A percentile compares a stretch with the other conserved stretches of the same genome.
These are phyloP conservation scores for Myxozyma mucilagina DNA, from an alignment of 805 yeast species.

Conservation along the genomic window DNA sequence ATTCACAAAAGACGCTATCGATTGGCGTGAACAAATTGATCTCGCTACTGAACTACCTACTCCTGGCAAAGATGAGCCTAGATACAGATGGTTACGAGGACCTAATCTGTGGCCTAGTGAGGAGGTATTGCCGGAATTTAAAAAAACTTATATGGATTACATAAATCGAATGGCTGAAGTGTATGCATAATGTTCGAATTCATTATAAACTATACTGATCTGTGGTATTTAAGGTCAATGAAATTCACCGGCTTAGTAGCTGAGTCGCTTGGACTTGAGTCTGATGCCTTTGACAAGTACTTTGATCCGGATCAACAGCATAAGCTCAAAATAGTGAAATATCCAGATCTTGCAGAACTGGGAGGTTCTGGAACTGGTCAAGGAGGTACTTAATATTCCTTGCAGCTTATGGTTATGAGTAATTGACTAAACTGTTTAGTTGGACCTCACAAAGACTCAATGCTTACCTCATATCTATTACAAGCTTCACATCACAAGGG, in stretches of 20 bases:
- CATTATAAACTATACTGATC: neutral
- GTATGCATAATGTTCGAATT: neutral
- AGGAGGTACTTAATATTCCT: constrained; percentile 20
- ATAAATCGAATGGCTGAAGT: constrained; percentile 20
- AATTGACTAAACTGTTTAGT: constrained; percentile 48
- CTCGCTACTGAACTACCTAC: constrained; percentile 38
- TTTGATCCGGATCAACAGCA: constrained; percentile 49
- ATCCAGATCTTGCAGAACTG: constrained; percentile 49
- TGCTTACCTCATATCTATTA: constrained; percentile 27
- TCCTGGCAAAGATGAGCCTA: constrained; percentile 26
- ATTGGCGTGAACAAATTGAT: constrained; percentile 65
- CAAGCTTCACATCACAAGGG: constrained; percentile 39
- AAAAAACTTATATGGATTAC: constrained; percentile 15
- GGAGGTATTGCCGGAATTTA: constrained; percentile 24
- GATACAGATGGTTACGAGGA: constrained; percentile 27
- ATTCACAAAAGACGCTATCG: constrained; percentile 54
- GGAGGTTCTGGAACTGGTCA: constrained; percentile 26
- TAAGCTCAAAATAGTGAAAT: constrained; percentile 59
- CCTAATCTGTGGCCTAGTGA: constrained; percentile 29
- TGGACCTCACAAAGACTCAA: constrained; percentile 64
- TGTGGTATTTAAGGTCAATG: constrained; percentile 7
- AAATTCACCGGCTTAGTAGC: constrained; percentile 45
- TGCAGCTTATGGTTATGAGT: neutral
- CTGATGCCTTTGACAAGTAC: constrained; percentile 49
- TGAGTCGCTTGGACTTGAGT: constrained; percentile 55